phyloP scores from a whole-genome alignment of 345 rosid species.

The Eucalyptus marginata region DNA sequence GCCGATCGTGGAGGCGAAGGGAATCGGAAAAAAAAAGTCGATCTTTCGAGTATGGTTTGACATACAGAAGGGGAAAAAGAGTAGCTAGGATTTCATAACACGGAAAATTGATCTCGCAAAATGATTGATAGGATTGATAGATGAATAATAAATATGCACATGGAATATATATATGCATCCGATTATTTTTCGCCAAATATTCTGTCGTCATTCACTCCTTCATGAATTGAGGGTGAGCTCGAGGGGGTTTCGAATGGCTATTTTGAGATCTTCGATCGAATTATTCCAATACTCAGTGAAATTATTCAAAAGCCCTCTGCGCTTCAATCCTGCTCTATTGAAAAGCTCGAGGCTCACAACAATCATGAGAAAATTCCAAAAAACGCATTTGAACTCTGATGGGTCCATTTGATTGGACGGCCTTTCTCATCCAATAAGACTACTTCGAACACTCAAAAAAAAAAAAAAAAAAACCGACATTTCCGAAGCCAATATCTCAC shows the following conservation, averaged over 20 bases:
- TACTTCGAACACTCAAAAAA: neutral
- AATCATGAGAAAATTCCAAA: rapidly evolving
- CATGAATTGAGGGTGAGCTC: neutral
- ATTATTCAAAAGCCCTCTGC: neutral
- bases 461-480: too few species aligned
- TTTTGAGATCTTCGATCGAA: neutral
- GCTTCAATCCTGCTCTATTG: neutral
- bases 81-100: neutral
- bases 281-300: rapidly evolving
- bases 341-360: neutral
- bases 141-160: too few species aligned
- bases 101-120: neutral
- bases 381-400: neutral
- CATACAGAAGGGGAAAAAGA: neutral
- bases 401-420: neutral
- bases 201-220: neutral
- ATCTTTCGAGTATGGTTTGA: neutral
- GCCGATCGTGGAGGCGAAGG: neutral
- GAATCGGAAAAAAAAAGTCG: neutral
- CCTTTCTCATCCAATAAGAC: neutral
- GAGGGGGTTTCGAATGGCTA: rapidly evolving
- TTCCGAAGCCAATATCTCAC: neutral
- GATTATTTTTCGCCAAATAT: neutral
- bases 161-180: too few species aligned
- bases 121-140: neutral